Conservation (phyloP, 352 stramenopile species). For the Phytophthora crassamura region DNA sequence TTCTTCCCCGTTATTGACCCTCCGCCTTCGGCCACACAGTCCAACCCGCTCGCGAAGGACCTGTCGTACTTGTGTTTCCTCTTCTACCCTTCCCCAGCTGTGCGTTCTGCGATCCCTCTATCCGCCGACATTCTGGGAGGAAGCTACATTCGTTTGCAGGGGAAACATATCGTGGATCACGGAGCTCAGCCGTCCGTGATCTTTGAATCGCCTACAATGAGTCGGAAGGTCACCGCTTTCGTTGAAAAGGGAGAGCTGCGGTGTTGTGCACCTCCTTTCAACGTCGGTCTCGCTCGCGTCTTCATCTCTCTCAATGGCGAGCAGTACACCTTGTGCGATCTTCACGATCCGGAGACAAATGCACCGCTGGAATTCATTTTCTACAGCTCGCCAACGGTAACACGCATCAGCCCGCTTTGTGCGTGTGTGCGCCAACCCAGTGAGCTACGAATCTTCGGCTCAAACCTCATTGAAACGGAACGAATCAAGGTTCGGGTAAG, state of each 20-base stretch:
- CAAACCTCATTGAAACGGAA: slow-evolving; percentile 80
- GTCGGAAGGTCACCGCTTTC: slow-evolving; percentile 69
- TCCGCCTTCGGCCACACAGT: slow-evolving; percentile 4
- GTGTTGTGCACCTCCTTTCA: slow-evolving; percentile 73
- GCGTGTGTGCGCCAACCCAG: slow-evolving; percentile 58
- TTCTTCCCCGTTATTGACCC: slow-evolving; percentile 31
- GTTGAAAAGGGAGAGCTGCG: slow-evolving; percentile 69
- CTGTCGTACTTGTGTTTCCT: slow-evolving; percentile 80
- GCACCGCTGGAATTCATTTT: slow-evolving; percentile 69
- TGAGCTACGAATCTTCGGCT: slow-evolving; percentile 60
- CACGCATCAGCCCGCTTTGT: slow-evolving; percentile 62
- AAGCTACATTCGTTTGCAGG: slow-evolving; percentile 68
- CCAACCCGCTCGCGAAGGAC: slow-evolving; percentile 49
- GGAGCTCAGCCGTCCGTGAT: slow-evolving; percentile 64
- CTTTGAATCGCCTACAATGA: slow-evolving; percentile 60
- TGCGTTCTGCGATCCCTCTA: slow-evolving; percentile 59
- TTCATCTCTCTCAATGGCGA: slow-evolving; percentile 80
- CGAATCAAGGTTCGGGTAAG: slow-evolving; percentile 70
- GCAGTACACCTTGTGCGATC: slow-evolving; percentile 77
- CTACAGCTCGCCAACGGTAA: slow-evolving; percentile 69
- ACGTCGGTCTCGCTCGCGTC: slow-evolving; percentile 53
- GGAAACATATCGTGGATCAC: slow-evolving; percentile 71
- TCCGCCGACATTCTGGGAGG: slow-evolving; percentile 73
- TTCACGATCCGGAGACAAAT: slow-evolving; percentile 58
- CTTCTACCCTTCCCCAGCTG: slow-evolving; percentile 67